A percentile compares a stretch with the other conserved stretches of the same genome.
Evolutionary conservation across 345 rosid genomes (phyloP).

Genomic region (Eucalyptus tenuipes): DNA sequence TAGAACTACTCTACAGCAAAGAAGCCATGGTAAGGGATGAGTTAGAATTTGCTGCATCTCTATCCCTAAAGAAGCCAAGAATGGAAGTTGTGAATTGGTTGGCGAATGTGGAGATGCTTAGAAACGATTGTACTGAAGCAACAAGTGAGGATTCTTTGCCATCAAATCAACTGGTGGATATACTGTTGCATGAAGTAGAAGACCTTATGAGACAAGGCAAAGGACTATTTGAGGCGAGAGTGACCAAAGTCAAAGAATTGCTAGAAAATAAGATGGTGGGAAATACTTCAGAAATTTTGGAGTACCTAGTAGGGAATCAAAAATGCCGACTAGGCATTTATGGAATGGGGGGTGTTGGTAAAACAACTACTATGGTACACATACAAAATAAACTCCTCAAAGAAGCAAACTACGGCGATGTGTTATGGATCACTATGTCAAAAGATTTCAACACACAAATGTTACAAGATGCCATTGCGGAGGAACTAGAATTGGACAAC

Average conservation of each 20-base stretch:
- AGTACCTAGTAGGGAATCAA: background rate
- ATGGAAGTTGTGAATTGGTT: background rate
- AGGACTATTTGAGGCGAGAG: background rate
- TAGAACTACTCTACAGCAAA: no score
- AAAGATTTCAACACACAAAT: background rate
- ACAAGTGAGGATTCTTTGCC: no score
- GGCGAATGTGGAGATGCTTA: background rate
- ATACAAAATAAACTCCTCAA: background rate
- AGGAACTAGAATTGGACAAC: rapidly evolving
- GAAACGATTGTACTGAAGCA: background rate
- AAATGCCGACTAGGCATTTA: background rate
- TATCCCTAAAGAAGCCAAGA: background rate
- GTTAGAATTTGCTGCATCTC: background rate
- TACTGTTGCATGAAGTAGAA: background rate
- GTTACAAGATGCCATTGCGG: background rate
- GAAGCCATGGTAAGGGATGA: background rate
- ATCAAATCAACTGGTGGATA: no score
- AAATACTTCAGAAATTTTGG: background rate
- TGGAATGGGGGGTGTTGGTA: background rate
- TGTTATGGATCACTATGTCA: background rate
- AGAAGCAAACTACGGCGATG: rapidly evolving
- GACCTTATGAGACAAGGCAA: background rate
- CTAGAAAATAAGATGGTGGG: background rate
- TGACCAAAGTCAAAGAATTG: background rate
- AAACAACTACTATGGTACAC: background rate